Conservation (phyloP, 495 filamentous ascomycete genomes). For the Lepraria neglecta region DNA sequence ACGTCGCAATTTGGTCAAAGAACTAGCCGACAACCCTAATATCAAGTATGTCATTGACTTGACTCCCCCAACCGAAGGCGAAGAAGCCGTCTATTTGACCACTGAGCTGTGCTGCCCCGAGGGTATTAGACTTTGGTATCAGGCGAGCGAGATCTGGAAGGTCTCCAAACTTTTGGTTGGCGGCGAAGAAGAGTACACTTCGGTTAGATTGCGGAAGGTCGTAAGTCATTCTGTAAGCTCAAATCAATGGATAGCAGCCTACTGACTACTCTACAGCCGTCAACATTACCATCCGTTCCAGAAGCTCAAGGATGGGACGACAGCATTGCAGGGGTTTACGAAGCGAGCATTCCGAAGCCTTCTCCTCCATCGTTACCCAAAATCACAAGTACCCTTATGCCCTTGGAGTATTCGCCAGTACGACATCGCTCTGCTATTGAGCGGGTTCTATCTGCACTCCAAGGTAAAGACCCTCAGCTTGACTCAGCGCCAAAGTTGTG, state of each 20-base stretch:
- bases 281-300: no score
- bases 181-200: conserved; percentile 34
- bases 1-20: conserved; percentile 32
- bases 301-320: no score
- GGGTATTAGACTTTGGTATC: conserved; percentile 43
- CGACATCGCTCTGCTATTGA: conserved; percentile 57
- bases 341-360: neutral
- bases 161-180: conserved; percentile 39
- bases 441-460: conserved; percentile 47
- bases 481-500: conserved; percentile 60
- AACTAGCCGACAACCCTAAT: conserved; percentile 31
- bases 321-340: neutral
- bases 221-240: conserved; percentile 12
- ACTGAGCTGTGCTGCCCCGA: conserved; percentile 53
- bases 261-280: neutral
- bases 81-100: conserved; percentile 46
- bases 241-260: neutral
- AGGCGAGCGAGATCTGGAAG: conserved; percentile 39
- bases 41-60: conserved; percentile 57
- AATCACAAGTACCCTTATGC: neutral
- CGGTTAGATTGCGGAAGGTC: neutral
- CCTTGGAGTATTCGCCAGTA: conserved; percentile 51
- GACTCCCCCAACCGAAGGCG: conserved; percentile 52
- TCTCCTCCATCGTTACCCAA: neutral
- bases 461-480: conserved; percentile 45